phyloP scores from a whole-genome alignment of 2,329 filamentous ascomycete species.

The Bipolaris victoriae region DNA sequence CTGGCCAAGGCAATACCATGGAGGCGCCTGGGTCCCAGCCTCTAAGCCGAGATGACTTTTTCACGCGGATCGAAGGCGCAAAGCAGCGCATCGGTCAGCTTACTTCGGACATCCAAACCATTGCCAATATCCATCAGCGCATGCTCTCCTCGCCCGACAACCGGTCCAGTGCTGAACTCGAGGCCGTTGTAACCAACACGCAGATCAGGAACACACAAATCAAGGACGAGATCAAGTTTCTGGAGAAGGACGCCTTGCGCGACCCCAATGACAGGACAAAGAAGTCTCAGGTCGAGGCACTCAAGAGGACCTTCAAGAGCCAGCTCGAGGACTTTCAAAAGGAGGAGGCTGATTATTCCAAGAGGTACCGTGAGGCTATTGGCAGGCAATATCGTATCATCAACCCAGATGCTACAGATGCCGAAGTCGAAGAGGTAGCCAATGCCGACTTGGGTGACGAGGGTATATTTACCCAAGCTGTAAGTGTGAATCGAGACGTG shows the following conservation, averaged over 20 bases:
- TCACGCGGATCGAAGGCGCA: constrained; percentile 69
- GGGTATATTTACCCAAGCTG: constrained; percentile 81
- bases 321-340: constrained; percentile 73
- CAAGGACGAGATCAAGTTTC: constrained; percentile 77
- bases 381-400: constrained; percentile 81
- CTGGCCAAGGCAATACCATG: constrained; percentile 44
- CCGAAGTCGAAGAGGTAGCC: constrained; percentile 71
- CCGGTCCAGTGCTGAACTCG: constrained; percentile 61
- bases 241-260: constrained; percentile 72
- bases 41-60: constrained; percentile 70
- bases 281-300: constrained; percentile 69
- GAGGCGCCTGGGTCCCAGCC: constrained; percentile 59
- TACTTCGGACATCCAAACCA: constrained; percentile 69
- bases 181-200: constrained; percentile 73
- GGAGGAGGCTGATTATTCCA: constrained; percentile 73
- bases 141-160: constrained; percentile 70
- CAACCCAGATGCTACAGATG: constrained; percentile 78
- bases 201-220: constrained; percentile 63
- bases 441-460: constrained; percentile 77
- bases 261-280: constrained; percentile 70
- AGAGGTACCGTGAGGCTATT: constrained; percentile 77
- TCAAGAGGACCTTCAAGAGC: constrained; percentile 75
- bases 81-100: constrained; percentile 72
- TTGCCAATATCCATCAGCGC: constrained; percentile 73
- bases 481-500: constrained; percentile 54